These are phyloP conservation scores for Calocybe cyanea DNA, from an alignment of 768 basidiomycete species.

Conservation along the genomic window DNA sequence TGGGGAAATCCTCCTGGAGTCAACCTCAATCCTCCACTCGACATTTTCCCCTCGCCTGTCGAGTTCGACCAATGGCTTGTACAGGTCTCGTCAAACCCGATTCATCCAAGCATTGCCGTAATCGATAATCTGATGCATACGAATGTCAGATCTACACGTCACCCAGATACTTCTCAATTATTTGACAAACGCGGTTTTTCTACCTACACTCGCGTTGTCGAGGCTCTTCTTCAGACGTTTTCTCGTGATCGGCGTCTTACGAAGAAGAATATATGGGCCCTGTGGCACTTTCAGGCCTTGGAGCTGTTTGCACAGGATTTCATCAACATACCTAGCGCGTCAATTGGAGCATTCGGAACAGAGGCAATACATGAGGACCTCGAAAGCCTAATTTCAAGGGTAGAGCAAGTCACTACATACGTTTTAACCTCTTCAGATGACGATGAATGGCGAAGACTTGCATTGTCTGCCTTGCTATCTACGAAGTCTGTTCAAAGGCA, in stretches of 20 bases:
- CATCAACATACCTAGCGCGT: slow-evolving; percentile 44
- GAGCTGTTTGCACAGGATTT: slow-evolving; percentile 61
- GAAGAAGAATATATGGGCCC: slow-evolving; percentile 55
- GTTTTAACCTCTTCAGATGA: slow-evolving; percentile 47
- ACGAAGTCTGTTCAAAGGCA: slow-evolving; percentile 17
- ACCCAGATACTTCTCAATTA: slow-evolving; percentile 1
- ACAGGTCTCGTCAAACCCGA: slow-evolving; percentile 40
- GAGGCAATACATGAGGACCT: slow-evolving; percentile 31
- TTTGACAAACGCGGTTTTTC: slow-evolving; percentile 54
- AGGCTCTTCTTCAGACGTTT: slow-evolving; percentile 54
- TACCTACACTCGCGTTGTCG: slow-evolving; percentile 58
- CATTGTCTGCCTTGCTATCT: slow-evolving; percentile 31
- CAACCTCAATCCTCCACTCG: slow-evolving; percentile 35
- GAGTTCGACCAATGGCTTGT: slow-evolving; percentile 46
- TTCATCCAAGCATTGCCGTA: slow-evolving; percentile 55
- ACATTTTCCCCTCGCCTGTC: slow-evolving; percentile 47
- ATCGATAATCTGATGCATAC: slow-evolving; percentile 53
- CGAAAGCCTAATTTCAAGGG: slow-evolving; percentile 38
- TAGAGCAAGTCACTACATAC: slow-evolving; percentile 59
- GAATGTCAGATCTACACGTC: slow-evolving; percentile 8
- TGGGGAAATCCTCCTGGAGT: slow-evolving; percentile 31
- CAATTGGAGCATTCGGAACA: slow-evolving; percentile 45
- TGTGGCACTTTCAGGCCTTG: slow-evolving; percentile 68
- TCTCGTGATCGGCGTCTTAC: slow-evolving; percentile 57
- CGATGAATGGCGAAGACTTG: slow-evolving; percentile 47